These are phyloP conservation scores for Roridomyces roridus DNA, from an alignment of 768 basidiomycete species.

Conservation along the genomic window DNA sequence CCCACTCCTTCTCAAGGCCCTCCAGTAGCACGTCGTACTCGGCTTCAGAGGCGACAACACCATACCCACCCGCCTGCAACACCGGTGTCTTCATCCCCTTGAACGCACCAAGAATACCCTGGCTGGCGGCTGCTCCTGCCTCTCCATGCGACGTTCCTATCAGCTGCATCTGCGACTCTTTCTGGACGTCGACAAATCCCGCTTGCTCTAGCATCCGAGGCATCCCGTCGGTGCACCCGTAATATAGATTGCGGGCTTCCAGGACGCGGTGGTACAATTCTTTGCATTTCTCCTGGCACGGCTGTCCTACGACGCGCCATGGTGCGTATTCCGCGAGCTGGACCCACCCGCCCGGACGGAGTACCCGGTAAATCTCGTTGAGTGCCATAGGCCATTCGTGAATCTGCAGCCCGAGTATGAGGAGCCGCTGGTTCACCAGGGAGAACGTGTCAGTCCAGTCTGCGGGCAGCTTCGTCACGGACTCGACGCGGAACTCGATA, in stretches of 20 bases:
- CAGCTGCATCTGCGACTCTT: slow-evolving; percentile 18
- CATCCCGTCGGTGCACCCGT: slow-evolving; percentile 14
- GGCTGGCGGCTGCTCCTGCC: slow-evolving; percentile 2
- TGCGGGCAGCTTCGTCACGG: slow-evolving; percentile 8
- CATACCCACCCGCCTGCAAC: slow-evolving; percentile 17
- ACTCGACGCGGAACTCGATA: slow-evolving; percentile 13
- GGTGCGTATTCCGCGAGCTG: slow-evolving; percentile 19
- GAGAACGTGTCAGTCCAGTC: slow-evolving; percentile 22
- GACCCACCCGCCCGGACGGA: slow-evolving; percentile 24
- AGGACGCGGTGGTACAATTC: slow-evolving; percentile 7
- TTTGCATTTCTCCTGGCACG: slow-evolving; percentile 14
- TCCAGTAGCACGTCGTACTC: slow-evolving; percentile 22
- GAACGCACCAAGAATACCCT: slow-evolving; percentile 10
- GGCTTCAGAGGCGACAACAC: slow-evolving; percentile 12
- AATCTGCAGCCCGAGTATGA: slow-evolving; percentile 10
- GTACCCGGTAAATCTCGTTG: slow-evolving; percentile 21
- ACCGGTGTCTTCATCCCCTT: slow-evolving; percentile 21
- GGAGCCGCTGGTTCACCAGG: slow-evolving; percentile 25
- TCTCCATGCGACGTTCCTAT: slow-evolving; percentile 19
- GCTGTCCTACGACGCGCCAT: slow-evolving; percentile 7
- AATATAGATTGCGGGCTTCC: slow-evolving; percentile 8
- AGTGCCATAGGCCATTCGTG: slow-evolving; percentile 17
- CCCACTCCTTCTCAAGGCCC: slow-evolving; percentile 20
- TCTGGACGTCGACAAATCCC: slow-evolving; percentile 22
- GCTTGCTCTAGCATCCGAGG: slow-evolving; percentile 22